Base-by-base conservation (phyloP, 164 flowering plant genomes). In the Vitis amurensis region DNA sequence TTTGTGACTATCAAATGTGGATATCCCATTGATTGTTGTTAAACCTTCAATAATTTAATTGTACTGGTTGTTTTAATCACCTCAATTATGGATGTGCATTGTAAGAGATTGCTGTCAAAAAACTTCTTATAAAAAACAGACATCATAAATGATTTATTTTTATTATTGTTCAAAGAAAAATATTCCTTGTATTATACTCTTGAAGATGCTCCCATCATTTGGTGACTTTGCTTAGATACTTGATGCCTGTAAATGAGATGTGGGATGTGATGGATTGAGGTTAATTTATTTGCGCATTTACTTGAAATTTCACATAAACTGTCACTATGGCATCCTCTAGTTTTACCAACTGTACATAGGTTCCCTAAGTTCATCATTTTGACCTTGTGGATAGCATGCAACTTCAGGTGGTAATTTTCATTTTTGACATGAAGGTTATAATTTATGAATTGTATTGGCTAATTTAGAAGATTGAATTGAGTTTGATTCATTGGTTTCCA, bases 331-430 rank as follows among this genome's bases (percentile, higher is more conserved):
- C 75, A 37, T 66, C 70, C 64, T 55, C 73, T 10, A 64, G 47
- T 19, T 72, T 69, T 15, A 48, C 65, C 47, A 63, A 47, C 56
- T 44, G 8, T 51, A 47, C 71, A 31, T 57, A 50, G 53, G 16
- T 63, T 17, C 79, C 82, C 44, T 51, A 75, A 16, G 72, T 78
- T 76, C 74, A 73, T 67, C 70, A 74, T 16, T 83, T 80, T 67
- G 75, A 77, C 47, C 76, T 83, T 14, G 74, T 60, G 31, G 86
- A 78, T 14, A 76, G 81, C 52, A 76, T 78, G 74, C 66, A 78
- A 44, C 73, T 83, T 62, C 81, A 83, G 82, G 86, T 78, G 65
- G 9, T 50, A 52, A 30, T 10, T 68, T 12, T 10, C 27, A 23
- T n/a, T 2, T 37, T 9, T n/a, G 15, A 0, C 29, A 12, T 3